A percentile compares a stretch with the other conserved stretches of the same genome.
Evolutionary conservation across 164 flowering plant species (phyloP).

Genomic region (Macadamia tetraphylla): DNA sequence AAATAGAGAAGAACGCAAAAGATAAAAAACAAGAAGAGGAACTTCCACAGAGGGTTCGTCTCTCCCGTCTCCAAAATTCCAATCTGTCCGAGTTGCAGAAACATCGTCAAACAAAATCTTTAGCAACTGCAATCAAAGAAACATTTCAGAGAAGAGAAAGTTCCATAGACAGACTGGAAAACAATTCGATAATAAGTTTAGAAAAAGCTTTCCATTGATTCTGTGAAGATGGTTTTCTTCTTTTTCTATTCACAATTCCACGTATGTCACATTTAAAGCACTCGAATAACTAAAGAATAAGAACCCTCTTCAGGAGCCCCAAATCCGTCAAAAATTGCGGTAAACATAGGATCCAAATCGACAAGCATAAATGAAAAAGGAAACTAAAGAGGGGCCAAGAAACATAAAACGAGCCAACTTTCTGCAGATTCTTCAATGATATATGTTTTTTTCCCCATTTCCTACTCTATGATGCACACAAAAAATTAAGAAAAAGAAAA

Average conservation of each 20-base stretch:
- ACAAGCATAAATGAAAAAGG: neutral
- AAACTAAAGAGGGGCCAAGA: neutral
- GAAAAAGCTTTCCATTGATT: neutral
- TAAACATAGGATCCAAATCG: neutral
- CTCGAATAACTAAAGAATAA: neutral
- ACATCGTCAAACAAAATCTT: slow-evolving; percentile 19
- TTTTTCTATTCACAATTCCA: neutral
- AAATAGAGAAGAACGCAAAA: slow-evolving; percentile 11
- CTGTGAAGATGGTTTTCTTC: neutral
- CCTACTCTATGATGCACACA: no score
- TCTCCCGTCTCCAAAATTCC: slow-evolving; percentile 16
- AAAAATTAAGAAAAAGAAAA: no score
- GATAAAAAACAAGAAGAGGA: slow-evolving; percentile 13
- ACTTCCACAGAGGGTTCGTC: slow-evolving; percentile 16
- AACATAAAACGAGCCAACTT: neutral
- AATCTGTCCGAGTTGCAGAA: slow-evolving; percentile 25
- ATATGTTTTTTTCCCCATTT: no score
- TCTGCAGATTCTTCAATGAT: no score
- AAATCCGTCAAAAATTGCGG: neutral
- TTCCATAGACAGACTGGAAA: neutral
- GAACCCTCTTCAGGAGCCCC: neutral
- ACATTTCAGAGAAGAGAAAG: slow-evolving; percentile 17
- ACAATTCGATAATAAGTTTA: neutral
- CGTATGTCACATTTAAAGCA: neutral
- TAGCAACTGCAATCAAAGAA: slow-evolving; percentile 25